Base-by-base conservation (phyloP, 2,329 filamentous ascomycete species). In the Exophiala phaeomuriformis region DNA sequence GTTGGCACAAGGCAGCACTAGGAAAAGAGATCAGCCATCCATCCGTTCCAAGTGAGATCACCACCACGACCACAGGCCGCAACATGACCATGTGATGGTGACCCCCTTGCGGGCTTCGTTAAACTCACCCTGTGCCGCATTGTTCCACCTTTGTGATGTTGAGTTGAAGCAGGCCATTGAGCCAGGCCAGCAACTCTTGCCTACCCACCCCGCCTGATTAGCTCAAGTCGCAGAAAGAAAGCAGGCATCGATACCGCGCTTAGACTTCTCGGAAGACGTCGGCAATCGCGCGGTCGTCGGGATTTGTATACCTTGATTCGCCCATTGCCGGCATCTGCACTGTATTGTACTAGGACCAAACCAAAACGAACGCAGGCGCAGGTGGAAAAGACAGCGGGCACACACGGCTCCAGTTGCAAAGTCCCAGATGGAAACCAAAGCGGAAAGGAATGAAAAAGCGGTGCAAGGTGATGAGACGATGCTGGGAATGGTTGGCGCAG, bases 111-210 rank as follows among this genome's bases (percentile, higher is more conserved):
- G 19, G 19, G 19, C 19, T 19, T 19, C 19, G 19, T 19, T 19
- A 19, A 64, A 63, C 78, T 65, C 84, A 97, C 91, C 91, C 93
- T 68, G 91, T 97, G 71, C 93, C 93, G 72, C 91, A 97, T 80
- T 98, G 93, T 77, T 98, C 93, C 70, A 98, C 89, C 75, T 96
- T 97, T 66, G 87, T 97, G 66, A 98, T 84, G 77, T 97, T 98
- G 67, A 98, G 85, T 77, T 96, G 90, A 48, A 98, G 84, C 59
- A 98, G 86, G 79, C 88, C 91, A 79, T 98, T 98, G 63, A 97
- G 78, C 93, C 93, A 98, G 75, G 84, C 81, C 65, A 98, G 79
- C 65, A 98, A 83, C 77, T 98, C 93, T 76, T 98, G 93, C 78
- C 93, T 97, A 40, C 19, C 19, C 19, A 19, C 19, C 19, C 19